These are phyloP conservation scores for Arthromyces matolae DNA, from an alignment of 768 basidiomycete species.

Conservation along the genomic window DNA sequence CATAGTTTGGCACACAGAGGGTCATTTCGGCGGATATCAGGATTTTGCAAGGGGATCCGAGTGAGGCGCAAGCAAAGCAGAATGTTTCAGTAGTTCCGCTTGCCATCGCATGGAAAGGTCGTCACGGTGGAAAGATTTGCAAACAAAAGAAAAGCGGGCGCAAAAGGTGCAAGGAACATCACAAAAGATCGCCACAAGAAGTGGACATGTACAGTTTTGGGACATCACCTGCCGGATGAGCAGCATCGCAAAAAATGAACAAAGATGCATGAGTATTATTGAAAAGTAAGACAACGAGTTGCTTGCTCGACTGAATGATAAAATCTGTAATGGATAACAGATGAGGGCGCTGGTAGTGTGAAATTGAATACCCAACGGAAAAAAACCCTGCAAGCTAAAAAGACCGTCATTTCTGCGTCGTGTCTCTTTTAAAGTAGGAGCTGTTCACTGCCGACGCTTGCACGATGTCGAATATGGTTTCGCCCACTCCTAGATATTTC, in stretches of 20 bases:
- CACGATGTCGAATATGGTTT: conserved; percentile 82
- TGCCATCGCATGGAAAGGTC: conserved; percentile 1
- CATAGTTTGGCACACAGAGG: no score
- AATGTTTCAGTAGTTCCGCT: conserved; percentile 3
- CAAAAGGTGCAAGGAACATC: neutral
- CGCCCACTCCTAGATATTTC: conserved; percentile 81
- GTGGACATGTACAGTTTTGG: no score
- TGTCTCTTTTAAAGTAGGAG: conserved; percentile 68
- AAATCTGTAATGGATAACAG: neutral
- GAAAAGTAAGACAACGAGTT: no score
- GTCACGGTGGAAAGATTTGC: neutral
- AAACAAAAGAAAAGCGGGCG: neutral
- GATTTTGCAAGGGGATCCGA: neutral
- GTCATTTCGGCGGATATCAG: neutral
- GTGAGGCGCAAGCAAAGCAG: neutral
- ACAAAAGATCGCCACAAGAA: no score
- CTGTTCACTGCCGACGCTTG: conserved; percentile 87
- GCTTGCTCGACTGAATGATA: no score
- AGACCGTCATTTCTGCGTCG: conserved; percentile 30
- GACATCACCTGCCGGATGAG: no score
- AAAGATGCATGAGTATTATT: no score
- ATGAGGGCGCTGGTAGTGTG: neutral
- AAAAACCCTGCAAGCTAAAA: conserved; percentile 7
- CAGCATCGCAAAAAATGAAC: no score
- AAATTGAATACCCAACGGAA: neutral